Evolutionary conservation across 495 filamentous ascomycete genomes (phyloP).

Genomic region (Penicillium mononematosum): DNA sequence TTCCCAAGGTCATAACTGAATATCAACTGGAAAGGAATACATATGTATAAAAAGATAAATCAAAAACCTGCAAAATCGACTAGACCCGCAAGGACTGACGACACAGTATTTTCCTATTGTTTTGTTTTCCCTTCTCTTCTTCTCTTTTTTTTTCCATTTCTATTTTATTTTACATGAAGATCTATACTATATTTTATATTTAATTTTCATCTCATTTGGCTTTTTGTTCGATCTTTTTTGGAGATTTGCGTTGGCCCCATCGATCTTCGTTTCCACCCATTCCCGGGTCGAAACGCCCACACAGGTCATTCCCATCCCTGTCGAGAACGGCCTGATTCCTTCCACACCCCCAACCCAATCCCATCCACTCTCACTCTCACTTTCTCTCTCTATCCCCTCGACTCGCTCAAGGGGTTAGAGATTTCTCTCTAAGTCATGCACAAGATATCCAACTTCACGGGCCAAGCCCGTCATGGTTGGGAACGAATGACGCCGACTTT

Average conservation of each 20-base stretch:
- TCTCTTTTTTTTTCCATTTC: constrained; percentile 18
- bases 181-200: constrained; percentile 5
- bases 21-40: not conserved
- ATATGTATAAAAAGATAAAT: not conserved
- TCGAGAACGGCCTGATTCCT: constrained; percentile 33
- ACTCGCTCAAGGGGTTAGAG: constrained; percentile 45
- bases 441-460: constrained; percentile 85
- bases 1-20: not conserved
- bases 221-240: constrained; percentile 1
- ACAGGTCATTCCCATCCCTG: constrained; percentile 47
- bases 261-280: constrained; percentile 38
- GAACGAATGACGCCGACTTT: constrained; percentile 86
- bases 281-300: constrained; percentile 37
- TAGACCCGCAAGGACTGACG: constrained; percentile 4
- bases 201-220: constrained; percentile 17
- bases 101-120: constrained; percentile 10
- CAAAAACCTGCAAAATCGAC: not conserved
- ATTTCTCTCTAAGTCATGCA: constrained; percentile 62
- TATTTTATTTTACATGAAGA: not conserved
- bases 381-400: constrained; percentile 44
- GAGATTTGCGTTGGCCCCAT: constrained; percentile 15
- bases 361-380: constrained; percentile 30
- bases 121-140: constrained; percentile 9
- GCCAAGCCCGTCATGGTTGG: constrained; percentile 83
- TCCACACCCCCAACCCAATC: constrained; percentile 17